Percentiles rank a stretch among this genome's conserved stretches.
Evolutionary conservation across 2,329 filamentous ascomycete genomes (phyloP).

Genomic region (Diaporthe caulivora): DNA sequence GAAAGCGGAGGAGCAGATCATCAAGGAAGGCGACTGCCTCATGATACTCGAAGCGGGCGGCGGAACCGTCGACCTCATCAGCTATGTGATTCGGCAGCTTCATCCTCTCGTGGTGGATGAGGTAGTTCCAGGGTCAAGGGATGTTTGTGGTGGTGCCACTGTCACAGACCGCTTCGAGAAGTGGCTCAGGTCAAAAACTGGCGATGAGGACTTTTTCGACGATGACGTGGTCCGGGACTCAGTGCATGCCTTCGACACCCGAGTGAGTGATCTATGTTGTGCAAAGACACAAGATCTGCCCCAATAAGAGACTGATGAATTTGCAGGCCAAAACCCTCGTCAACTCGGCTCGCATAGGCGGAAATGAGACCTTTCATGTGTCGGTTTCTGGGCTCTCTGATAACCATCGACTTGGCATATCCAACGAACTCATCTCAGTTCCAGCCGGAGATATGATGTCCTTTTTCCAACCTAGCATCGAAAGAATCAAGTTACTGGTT

Average conservation of each 20-base stretch:
- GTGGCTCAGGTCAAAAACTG: slow-evolving; percentile 57
- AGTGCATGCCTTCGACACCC: slow-evolving; percentile 47
- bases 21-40: slow-evolving; percentile 60
- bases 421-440: slow-evolving; percentile 52
- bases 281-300: not conserved
- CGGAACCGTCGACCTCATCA: slow-evolving; percentile 67
- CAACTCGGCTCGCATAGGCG: not conserved
- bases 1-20: slow-evolving; percentile 54
- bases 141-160: slow-evolving; percentile 62
- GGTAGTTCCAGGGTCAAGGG: slow-evolving; percentile 61
- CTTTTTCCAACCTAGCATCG: slow-evolving; percentile 59
- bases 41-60: slow-evolving; percentile 68
- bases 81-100: slow-evolving; percentile 60
- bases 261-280: not conserved
- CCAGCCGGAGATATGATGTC: slow-evolving; percentile 54
- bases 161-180: slow-evolving; percentile 62
- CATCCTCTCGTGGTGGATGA: slow-evolving; percentile 62
- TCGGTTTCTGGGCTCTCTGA: slow-evolving; percentile 50
- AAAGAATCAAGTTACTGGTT: slow-evolving; percentile 57
- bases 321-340: not conserved
- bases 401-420: slow-evolving; percentile 53
- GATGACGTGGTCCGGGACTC: slow-evolving; percentile 55
- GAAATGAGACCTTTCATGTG: slow-evolving; percentile 50
- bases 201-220: slow-evolving; percentile 57
- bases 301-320: not conserved